phyloP scores from a whole-genome alignment of 805 yeast species.

The Martiniozyma abietophila region DNA sequence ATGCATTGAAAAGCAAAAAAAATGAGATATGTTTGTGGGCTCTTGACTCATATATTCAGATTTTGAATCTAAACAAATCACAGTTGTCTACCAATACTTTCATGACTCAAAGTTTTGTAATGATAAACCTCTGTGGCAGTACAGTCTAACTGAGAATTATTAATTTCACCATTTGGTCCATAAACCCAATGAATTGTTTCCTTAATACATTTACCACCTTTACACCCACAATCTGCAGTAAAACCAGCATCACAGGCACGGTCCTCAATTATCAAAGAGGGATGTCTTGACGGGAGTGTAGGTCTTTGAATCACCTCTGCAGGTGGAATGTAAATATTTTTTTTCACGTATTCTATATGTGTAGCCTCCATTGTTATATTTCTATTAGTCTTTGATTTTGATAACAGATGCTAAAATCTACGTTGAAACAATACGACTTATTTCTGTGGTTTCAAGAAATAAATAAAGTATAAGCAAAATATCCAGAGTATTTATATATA shows the following conservation, averaged over 20 bases:
- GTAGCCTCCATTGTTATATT: slow-evolving; percentile 24
- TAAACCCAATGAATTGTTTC: slow-evolving; percentile 29
- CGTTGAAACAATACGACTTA: too few relatives aligned
- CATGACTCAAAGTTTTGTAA: slow-evolving; percentile 21
- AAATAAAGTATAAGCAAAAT: too few relatives aligned
- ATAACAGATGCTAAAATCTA: too few relatives aligned
- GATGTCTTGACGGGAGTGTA: slow-evolving; percentile 26
- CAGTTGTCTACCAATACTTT: slow-evolving; percentile 16
- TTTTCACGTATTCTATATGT: slow-evolving; percentile 22
- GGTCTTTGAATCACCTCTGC: slow-evolving; percentile 13
- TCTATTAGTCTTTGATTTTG: too few relatives aligned
- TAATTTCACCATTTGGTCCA: slow-evolving; percentile 28
- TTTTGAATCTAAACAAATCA: too few relatives aligned
- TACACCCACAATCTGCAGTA: slow-evolving; percentile 26
- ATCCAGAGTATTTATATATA: too few relatives aligned
- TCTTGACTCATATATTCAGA: too few relatives aligned
- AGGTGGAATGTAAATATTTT: slow-evolving; percentile 28
- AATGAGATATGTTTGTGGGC: too few relatives aligned
- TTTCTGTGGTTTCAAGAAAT: too few relatives aligned
- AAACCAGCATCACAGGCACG: slow-evolving; percentile 19
- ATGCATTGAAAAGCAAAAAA: too few relatives aligned
- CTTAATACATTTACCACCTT: slow-evolving; percentile 26
- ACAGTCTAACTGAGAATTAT: slow-evolving; percentile 16
- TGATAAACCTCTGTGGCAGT: slow-evolving; percentile 24
- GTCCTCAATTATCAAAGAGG: slow-evolving; percentile 28